Evolutionary conservation across 345 rosid species (phyloP).

Genomic region (Litchi chinensis): DNA sequence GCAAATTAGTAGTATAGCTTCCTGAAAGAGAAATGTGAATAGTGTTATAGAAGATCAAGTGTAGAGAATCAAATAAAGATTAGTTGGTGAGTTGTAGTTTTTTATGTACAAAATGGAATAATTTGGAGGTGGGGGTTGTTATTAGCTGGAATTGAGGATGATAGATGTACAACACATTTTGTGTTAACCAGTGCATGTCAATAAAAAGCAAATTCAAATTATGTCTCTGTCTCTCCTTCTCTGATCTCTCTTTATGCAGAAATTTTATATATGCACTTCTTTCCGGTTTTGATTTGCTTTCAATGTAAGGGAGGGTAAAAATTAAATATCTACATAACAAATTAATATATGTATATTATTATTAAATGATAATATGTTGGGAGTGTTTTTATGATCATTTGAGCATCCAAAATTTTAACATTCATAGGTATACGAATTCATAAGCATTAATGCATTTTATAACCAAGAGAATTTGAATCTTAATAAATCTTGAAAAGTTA

Average conservation of each 20-base stretch:
- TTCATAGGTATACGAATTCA: too few species aligned
- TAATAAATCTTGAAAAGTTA: too few species aligned
- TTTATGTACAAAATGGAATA: conserved; percentile 33
- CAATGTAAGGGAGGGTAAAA: too few species aligned
- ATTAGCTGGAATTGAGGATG: conserved; percentile 6
- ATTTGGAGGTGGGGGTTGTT: conserved; percentile 19
- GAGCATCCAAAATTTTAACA: too few species aligned
- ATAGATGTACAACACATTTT: background rate
- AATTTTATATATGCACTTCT: too few species aligned
- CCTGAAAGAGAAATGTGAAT: conserved; percentile 42
- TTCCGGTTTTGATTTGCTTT: too few species aligned
- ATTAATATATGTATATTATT: too few species aligned
- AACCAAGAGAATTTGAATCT: too few species aligned
- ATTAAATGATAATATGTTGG: too few species aligned
- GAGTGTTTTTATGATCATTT: too few species aligned
- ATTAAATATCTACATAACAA: too few species aligned
- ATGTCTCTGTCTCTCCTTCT: background rate
- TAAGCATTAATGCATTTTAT: background rate
- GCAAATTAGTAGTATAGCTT: conserved; percentile 19
- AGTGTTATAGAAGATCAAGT: conserved; percentile 18
- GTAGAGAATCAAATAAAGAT: conserved; percentile 13
- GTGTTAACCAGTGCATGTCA: background rate
- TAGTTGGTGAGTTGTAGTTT: conserved; percentile 21
- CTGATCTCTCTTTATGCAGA: too few species aligned
- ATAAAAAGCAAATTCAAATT: conserved; percentile 9